Evolutionary conservation across 768 basidiomycete species (phyloP).

Genomic region (Agaricus subrufescens): DNA sequence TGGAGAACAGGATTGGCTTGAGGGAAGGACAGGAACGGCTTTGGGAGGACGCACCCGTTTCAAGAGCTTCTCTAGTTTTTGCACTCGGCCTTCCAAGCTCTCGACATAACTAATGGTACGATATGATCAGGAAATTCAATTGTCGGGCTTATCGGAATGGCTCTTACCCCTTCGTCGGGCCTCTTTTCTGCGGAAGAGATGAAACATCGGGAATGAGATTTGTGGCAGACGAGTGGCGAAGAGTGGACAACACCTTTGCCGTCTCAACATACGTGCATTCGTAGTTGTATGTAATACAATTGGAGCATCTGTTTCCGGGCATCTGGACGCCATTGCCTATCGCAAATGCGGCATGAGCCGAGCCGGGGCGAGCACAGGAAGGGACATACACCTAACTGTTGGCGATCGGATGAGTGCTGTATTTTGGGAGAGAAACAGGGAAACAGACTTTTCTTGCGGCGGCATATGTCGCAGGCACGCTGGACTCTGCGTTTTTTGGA

Average conservation of each 20-base stretch:
- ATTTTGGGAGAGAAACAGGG: not conserved
- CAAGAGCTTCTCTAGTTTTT: conserved; percentile 60
- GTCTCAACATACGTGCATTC: conserved; percentile 70
- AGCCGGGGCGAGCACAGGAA: not conserved
- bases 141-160: conserved; percentile 10
- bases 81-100: conserved; percentile 51
- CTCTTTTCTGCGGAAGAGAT: conserved; percentile 38
- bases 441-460: conserved; percentile 74
- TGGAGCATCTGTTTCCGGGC: conserved; percentile 62
- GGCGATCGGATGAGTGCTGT: not conserved
- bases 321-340: conserved; percentile 69
- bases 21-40: not conserved
- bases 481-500: conserved; percentile 69
- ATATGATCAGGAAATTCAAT: not conserved
- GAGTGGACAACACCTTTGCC: conserved; percentile 46
- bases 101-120: conserved; percentile 46
- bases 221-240: too few relatives aligned
- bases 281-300: conserved; percentile 58
- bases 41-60: conserved; percentile 24
- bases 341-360: not conserved
- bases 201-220: not conserved
- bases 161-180: conserved; percentile 54
- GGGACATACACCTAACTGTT: conserved; percentile 58
- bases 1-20: conserved; percentile 17
- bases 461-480: conserved; percentile 78